phyloP scores from a whole-genome alignment of 164 flowering plant genomes.

The Vitis amurensis region DNA sequence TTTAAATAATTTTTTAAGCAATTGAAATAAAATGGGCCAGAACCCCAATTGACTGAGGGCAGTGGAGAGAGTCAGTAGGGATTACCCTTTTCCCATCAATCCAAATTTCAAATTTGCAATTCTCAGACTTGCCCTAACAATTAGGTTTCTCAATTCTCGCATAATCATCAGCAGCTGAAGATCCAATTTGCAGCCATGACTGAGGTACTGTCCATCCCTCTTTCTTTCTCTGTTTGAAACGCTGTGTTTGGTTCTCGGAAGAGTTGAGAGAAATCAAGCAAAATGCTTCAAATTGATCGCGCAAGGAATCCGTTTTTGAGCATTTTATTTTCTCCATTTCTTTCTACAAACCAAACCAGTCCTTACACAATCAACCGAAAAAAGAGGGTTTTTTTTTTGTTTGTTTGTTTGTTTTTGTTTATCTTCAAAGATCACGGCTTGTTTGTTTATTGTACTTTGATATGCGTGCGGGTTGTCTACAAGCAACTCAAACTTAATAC shows the following conservation, averaged over 20 bases:
- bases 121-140: not conserved
- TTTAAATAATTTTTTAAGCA: too few species aligned
- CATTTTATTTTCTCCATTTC: too few species aligned
- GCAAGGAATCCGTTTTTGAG: too few species aligned
- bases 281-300: not conserved
- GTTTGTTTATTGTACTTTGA: not conserved
- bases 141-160: conserved; percentile 1
- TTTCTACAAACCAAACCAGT: not conserved
- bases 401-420: not conserved
- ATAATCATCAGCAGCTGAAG: not conserved
- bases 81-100: too few species aligned
- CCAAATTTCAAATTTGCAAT: not conserved
- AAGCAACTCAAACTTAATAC: too few species aligned
- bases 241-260: not conserved
- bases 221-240: not conserved
- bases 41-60: too few species aligned
- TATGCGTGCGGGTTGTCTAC: not conserved
- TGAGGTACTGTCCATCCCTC: conserved; percentile 23
- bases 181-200: conserved; percentile 38
- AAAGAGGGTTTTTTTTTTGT: not conserved
- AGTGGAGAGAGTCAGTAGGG: too few species aligned
- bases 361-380: not conserved
- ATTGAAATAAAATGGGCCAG: too few species aligned
- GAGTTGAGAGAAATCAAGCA: not conserved
- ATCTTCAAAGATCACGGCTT: not conserved